phyloP scores from a whole-genome alignment of 108 stramenopile species.

The Craspedostauros australis region DNA sequence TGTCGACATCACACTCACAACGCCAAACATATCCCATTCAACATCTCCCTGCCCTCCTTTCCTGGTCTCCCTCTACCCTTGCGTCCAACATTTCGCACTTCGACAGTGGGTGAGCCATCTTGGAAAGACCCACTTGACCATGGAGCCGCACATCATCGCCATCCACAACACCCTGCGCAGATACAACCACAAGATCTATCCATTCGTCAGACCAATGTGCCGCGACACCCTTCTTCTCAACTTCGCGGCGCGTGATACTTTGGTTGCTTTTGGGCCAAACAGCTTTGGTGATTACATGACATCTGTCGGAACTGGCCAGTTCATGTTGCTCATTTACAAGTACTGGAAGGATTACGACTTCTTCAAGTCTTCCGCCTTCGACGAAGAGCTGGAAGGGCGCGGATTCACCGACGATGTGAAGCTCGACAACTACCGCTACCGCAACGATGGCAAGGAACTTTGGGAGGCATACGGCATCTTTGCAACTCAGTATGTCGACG shows the following conservation, averaged over 20 bases:
- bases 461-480: slow-evolving; percentile 11
- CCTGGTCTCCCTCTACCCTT: too few species aligned
- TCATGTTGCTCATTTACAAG: slow-evolving; percentile 7
- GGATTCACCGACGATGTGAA: slow-evolving; percentile 14
- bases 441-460: slow-evolving; percentile 12
- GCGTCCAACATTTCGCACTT: too few species aligned
- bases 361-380: slow-evolving; percentile 2
- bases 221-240: too few species aligned
- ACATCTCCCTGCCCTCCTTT: too few species aligned
- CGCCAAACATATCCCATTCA: too few species aligned
- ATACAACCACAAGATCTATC: too few species aligned
- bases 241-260: too few species aligned
- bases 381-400: slow-evolving; percentile 10
- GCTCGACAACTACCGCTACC: not conserved
- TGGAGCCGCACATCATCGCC: not conserved
- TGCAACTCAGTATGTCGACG: slow-evolving; percentile 16
- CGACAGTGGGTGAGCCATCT: slow-evolving; percentile 2
- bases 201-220: too few species aligned
- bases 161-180: too few species aligned
- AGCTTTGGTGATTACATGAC: too few species aligned
- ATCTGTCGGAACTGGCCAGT: slow-evolving; percentile 8
- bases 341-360: slow-evolving; percentile 10
- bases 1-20: too few species aligned
- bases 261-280: too few species aligned
- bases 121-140: not conserved